phyloP scores from a whole-genome alignment of 2,329 filamentous ascomycete genomes.

The Sporothrix phasma region DNA sequence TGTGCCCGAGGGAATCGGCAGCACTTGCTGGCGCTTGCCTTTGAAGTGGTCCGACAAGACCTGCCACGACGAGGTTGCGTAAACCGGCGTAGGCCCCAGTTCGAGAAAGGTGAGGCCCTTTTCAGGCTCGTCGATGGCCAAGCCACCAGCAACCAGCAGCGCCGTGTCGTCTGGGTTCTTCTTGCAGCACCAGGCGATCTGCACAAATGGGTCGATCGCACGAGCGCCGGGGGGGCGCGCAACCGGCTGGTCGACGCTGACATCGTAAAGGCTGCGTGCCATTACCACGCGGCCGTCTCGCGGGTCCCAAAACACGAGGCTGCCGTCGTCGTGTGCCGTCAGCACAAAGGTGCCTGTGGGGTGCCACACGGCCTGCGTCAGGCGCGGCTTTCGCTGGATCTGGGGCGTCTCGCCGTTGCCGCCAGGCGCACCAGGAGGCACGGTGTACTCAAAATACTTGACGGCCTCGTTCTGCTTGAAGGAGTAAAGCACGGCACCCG shows the following conservation, averaged over 20 bases:
- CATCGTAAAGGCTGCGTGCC: slow-evolving; percentile 69
- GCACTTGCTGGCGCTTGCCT: slow-evolving; percentile 59
- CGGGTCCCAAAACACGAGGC: slow-evolving; percentile 86
- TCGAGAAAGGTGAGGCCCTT: slow-evolving; percentile 85
- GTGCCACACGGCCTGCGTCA: slow-evolving; percentile 87
- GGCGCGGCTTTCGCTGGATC: slow-evolving; percentile 55
- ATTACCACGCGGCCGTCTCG: slow-evolving; percentile 78
- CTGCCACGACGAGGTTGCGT: slow-evolving; percentile 87
- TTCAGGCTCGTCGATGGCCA: slow-evolving; percentile 52
- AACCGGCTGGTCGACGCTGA: slow-evolving; percentile 60
- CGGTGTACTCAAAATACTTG: slow-evolving; percentile 72
- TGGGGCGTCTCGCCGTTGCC: slow-evolving; percentile 57
- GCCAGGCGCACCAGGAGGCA: slow-evolving; percentile 77
- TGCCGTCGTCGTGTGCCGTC: slow-evolving; percentile 82
- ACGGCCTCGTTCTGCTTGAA: slow-evolving; percentile 81
- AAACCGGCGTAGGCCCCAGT: slow-evolving; percentile 77
- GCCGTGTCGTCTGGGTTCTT: slow-evolving; percentile 88
- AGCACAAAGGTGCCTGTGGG: slow-evolving; percentile 84
- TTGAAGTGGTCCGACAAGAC: slow-evolving; percentile 67
- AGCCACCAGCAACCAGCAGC: slow-evolving; percentile 75
- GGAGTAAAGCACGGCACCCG: slow-evolving; percentile 82
- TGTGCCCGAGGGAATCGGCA: slow-evolving; percentile 68
- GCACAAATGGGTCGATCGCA: slow-evolving; percentile 63
- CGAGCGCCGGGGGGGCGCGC: slow-evolving; percentile 37
- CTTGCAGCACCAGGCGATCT: slow-evolving; percentile 88